Evolutionary conservation across 2,329 filamentous ascomycete species (phyloP).

Genomic region (Aureobasidium melanogenum): DNA sequence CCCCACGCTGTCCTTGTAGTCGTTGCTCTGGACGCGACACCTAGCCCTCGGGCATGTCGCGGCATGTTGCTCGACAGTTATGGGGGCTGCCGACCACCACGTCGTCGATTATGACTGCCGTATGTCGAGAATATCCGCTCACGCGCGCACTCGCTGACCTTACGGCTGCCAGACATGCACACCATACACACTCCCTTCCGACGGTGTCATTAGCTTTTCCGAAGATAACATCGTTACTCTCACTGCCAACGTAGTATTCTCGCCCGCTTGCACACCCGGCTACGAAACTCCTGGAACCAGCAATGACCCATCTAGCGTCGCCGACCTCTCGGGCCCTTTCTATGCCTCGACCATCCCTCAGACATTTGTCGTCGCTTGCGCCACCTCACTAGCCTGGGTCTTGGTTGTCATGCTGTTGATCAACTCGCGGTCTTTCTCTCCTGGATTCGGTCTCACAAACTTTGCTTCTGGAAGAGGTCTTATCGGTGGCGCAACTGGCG

Average conservation of each 20-base stretch:
- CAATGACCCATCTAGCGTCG: slow-evolving; percentile 41
- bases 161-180: slow-evolving; percentile 44
- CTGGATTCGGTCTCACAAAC: slow-evolving; percentile 56
- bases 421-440: slow-evolving; percentile 86
- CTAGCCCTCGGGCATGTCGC: slow-evolving; percentile 9
- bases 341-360: slow-evolving; percentile 90
- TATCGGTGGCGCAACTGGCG: slow-evolving; percentile 67
- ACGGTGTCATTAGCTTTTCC: slow-evolving; percentile 46
- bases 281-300: slow-evolving; percentile 29
- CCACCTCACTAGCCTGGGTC: slow-evolving; percentile 84
- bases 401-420: slow-evolving; percentile 90
- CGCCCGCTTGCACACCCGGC: slow-evolving; percentile 44
- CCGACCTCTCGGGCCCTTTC: slow-evolving; percentile 75
- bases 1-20: slow-evolving; percentile 14
- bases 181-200: slow-evolving; percentile 52
- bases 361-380: slow-evolving; percentile 83
- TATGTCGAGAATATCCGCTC: neutral
- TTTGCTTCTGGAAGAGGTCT: slow-evolving; percentile 64
- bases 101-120: slow-evolving; percentile 11
- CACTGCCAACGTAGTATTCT: slow-evolving; percentile 50
- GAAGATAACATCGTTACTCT: slow-evolving; percentile 51
- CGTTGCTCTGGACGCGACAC: slow-evolving; percentile 16
- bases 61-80: slow-evolving; percentile 21
- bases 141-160: neutral
- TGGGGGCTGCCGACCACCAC: slow-evolving; percentile 22